These are phyloP conservation scores for Macrolepiota fuliginosa DNA, from an alignment of 768 basidiomycete genomes.

Conservation along the genomic window DNA sequence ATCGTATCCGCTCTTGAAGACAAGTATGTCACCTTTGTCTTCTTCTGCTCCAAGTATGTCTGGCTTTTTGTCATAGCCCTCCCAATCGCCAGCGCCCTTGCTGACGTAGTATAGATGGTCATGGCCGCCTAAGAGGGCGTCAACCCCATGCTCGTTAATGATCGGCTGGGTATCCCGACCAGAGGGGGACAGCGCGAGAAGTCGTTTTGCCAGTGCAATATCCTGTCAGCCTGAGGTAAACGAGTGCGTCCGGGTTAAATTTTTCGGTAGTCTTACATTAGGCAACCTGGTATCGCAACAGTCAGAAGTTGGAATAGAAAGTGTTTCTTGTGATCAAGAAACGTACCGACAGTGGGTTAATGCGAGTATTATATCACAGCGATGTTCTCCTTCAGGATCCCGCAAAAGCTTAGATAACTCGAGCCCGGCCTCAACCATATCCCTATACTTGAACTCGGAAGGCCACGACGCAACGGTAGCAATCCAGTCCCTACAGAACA, in stretches of 20 bases:
- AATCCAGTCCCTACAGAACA: conserved; percentile 75
- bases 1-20: conserved; percentile 87
- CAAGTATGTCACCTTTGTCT: conserved; percentile 69
- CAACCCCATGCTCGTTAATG: conserved; percentile 66
- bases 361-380: conserved; percentile 82
- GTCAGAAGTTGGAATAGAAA: background rate
- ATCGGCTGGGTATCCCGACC: conserved; percentile 43
- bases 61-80: conserved; percentile 52
- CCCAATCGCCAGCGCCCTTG: conserved; percentile 65
- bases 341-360: conserved; percentile 77
- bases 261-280: conserved; percentile 33
- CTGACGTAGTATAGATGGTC: conserved; percentile 82
- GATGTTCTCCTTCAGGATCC: conserved; percentile 63
- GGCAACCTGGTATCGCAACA: conserved; percentile 36
- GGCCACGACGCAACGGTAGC: conserved; percentile 88
- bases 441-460: conserved; percentile 66
- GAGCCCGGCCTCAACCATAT: conserved; percentile 72
- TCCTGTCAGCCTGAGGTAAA: conserved; percentile 45
- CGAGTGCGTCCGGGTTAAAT: background rate
- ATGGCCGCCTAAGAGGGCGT: conserved; percentile 84
- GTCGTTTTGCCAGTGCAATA: conserved; percentile 63
- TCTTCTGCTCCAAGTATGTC: conserved; percentile 63
- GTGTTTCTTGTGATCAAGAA: background rate
- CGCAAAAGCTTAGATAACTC: conserved; percentile 73
- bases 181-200: conserved; percentile 57